Evolutionary conservation across 2,329 filamentous ascomycete genomes (phyloP).

Genomic region (Penicillium glabrum): DNA sequence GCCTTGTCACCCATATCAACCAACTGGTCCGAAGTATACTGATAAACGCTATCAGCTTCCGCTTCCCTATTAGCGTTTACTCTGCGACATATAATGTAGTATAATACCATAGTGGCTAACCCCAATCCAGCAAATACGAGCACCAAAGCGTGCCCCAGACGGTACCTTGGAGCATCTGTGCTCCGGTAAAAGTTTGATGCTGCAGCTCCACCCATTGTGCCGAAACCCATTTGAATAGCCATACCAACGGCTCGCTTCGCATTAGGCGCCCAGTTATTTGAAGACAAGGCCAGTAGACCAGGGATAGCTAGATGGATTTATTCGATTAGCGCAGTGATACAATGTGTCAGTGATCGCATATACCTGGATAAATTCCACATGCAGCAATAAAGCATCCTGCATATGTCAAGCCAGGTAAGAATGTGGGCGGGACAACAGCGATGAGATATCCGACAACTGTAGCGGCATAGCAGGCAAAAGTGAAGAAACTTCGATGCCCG

Average conservation of each 20-base stretch:
- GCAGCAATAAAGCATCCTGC: conserved; percentile 8
- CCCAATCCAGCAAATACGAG: conserved; percentile 8
- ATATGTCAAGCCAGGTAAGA: conserved; percentile 8
- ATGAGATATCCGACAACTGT: conserved; percentile 7
- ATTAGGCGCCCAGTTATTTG: conserved; percentile 7
- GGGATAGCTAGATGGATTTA: background rate
- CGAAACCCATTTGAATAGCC: conserved; percentile 9
- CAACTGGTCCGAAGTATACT: conserved; percentile 6
- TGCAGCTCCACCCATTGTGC: conserved; percentile 6
- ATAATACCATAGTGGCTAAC: conserved; percentile 3
- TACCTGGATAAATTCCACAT: conserved; percentile 9
- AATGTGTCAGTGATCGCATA: background rate
- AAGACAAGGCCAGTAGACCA: conserved; percentile 3
- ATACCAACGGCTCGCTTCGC: conserved; percentile 8
- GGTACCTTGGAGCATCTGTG: conserved; percentile 11
- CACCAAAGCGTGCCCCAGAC: conserved; percentile 11
- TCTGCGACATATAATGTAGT: conserved; percentile 8
- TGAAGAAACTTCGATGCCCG: conserved; percentile 1
- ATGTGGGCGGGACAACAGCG: conserved; percentile 2
- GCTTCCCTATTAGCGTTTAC: conserved; percentile 6
- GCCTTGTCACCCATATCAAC: conserved; percentile 13
- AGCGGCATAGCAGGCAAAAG: conserved; percentile 2
- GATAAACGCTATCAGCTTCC: background rate
- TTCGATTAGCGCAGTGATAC: background rate
- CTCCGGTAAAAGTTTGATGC: conserved; percentile 16